phyloP scores from a whole-genome alignment of 306 rosid species.

The Albizia julibrissin region DNA sequence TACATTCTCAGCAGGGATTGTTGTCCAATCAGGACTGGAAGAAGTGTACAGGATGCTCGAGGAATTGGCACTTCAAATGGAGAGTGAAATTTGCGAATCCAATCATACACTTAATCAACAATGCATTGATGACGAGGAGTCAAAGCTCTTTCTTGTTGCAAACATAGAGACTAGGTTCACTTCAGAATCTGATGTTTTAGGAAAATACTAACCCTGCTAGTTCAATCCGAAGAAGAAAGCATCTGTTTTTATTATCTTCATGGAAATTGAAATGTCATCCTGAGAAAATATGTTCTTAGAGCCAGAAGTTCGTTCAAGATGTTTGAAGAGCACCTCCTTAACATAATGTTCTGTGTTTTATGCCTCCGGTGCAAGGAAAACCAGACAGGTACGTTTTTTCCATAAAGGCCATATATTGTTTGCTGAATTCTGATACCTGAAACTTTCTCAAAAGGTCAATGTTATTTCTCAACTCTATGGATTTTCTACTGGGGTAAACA shows the following conservation, averaged over 20 bases:
- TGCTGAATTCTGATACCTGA: background rate
- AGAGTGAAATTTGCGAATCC: conserved; percentile 35
- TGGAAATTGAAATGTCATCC: background rate
- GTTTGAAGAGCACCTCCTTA: background rate
- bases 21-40: conserved; percentile 44
- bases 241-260: background rate
- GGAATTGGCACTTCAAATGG: conserved; percentile 66
- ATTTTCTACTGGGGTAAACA: background rate
- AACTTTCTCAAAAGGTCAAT: background rate
- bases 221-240: background rate
- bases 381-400: background rate
- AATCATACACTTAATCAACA: conserved; percentile 28
- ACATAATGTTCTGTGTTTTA: background rate
- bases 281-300: background rate
- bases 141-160: conserved; percentile 27
- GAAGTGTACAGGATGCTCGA: conserved; percentile 54
- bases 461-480: background rate
- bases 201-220: background rate
- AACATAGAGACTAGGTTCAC: conserved; percentile 34
- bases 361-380: background rate
- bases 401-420: background rate
- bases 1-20: conserved; percentile 65
- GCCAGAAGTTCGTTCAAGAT: too few species aligned
- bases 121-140: conserved; percentile 29
- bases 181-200: background rate